Evolutionary conservation across 2,329 filamentous ascomycete genomes (phyloP), one percentile per base, ranked within the genome.

Genomic region (Cadophora luteo-olivacea): DNA sequence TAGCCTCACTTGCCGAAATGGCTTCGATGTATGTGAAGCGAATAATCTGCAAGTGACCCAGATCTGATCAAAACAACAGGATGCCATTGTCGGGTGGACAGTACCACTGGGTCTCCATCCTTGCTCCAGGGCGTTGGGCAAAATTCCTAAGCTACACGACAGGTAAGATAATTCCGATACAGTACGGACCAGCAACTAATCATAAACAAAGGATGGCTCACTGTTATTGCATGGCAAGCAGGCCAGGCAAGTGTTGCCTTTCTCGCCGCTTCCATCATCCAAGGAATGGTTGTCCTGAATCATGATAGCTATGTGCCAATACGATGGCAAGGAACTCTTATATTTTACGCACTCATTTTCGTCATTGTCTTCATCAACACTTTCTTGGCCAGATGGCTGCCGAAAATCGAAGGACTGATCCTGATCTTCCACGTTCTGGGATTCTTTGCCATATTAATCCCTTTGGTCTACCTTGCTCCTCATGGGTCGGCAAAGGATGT

Each of bases 81-180:
- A 85, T 84, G 4, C 86, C 86, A 0, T 87, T 85, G 0, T 82
- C 82, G 4, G 86, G 86, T 22, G 86, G 86, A 1, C 85, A 88
- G 71, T 87, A 87, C 68, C 84, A 86, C 70, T 87, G 84, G 85
- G 84, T 86, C 0, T 70, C 72, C 29, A 67, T 69, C 25, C 82
- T 86, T 65, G 81, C 84, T 0, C 82, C 85, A 0, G 77, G 75
- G 0, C 76, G 77, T 48, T 79, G 80, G 62, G 84, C 87, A 69
- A 85, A 83, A 67, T 82, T 84, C 48, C 77, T 88, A 1, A 86
- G 84, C 68, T 89, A 88, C 71, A 75, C 85, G 8, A 82, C 82
- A 16, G 83, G 82, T 81, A 67, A 71, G 79, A 32, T 12, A 6
- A 11, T 33, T 61, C 25, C 8, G n/a, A 16, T 1, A 1, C 6